Evolutionary conservation across 352 stramenopile species (phyloP), one percentile per base, ranked within the genome.

Genomic region (Phytophthora ohioensis): DNA sequence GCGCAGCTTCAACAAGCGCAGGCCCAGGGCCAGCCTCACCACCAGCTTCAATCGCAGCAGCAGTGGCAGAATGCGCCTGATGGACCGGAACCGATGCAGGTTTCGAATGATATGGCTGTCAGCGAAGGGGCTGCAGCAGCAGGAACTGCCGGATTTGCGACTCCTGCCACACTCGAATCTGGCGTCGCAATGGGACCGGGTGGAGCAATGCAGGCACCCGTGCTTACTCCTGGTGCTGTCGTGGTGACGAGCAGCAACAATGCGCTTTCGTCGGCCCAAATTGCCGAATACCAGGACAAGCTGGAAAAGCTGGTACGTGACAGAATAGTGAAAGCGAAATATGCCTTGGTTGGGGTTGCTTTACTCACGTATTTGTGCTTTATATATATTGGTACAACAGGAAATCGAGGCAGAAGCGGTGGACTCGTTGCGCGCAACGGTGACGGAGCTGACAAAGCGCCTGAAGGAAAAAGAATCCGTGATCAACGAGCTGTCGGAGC

Each of bases 391-490:
- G 4, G 8, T 67, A 35, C 53, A 57, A 61, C 43, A 80, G 73
- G 80, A 91, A 78, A 69, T 74, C n/a, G 80, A 91, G 34, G 73
- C 78, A 1, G 89, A 96, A 67, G 79, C 77, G 2, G 80, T 80
- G 6, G 87, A 94, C 36, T 96, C 89, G 47, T 78, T 90, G 61
- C 89, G 89, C n/a, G 86, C 81, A 48, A 94, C 89, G 2, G 87
- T 95, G 34, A 73, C 79, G 0, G 84, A 94, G 49, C 72, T 96
- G 57, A 96, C 89, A 8, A 93, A 92, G 57, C 78, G 87, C 36
- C 68, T 96, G n/a, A 96, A 96, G 60, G 89, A 94, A 55, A 96
- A 96, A 55, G 89, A 96, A 47, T 93, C 89, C 13, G 64, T 91
- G 45, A 96, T 96, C 79, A 96, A 96, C 64, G 88, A 95, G 63